Conservation (phyloP, 2,329 filamentous ascomycete species). For the Pseudofabraea citricarpa region DNA sequence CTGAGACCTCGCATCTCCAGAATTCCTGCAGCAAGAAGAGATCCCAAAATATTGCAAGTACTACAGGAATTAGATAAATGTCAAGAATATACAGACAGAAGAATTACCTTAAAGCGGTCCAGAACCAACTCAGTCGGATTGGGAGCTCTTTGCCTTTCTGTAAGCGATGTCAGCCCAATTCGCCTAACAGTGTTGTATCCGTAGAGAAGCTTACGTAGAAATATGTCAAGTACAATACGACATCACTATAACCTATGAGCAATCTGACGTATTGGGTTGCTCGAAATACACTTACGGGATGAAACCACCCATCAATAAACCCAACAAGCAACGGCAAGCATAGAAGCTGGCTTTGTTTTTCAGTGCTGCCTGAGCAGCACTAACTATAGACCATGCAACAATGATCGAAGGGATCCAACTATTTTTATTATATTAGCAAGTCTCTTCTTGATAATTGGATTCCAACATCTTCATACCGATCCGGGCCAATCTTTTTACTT, state of each 20-base stretch:
- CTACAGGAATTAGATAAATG: no score
- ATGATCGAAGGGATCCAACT: constrained; percentile 47
- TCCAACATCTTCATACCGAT: no score
- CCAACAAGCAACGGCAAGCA: constrained; percentile 16
- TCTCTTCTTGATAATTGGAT: no score
- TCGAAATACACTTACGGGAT: constrained; percentile 39
- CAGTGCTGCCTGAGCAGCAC: constrained; percentile 41
- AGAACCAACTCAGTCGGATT: constrained; percentile 20
- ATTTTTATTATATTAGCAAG: no score
- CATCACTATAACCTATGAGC: constrained; percentile 31
- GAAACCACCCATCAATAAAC: constrained; percentile 23
- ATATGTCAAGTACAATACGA: constrained; percentile 22
- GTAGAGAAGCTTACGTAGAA: no score
- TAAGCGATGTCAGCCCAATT: no score
- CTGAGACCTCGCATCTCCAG: constrained; percentile 17
- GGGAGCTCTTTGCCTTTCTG: constrained; percentile 22
- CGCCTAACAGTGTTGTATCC: no score
- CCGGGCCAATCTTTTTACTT: constrained; percentile 43
- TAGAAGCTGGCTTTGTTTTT: constrained; percentile 30
- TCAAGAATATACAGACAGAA: no score
- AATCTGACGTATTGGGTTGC: constrained; percentile 49
- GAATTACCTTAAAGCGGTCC: constrained; percentile 16
- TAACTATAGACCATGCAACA: constrained; percentile 49
- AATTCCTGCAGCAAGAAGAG: constrained; percentile 21
- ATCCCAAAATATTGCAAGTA: constrained; percentile 18